A percentile compares a stretch with the other conserved stretches of the same genome.
Conservation (phyloP, 2,329 filamentous ascomycete genomes). For the Aspergillus awamori region DNA sequence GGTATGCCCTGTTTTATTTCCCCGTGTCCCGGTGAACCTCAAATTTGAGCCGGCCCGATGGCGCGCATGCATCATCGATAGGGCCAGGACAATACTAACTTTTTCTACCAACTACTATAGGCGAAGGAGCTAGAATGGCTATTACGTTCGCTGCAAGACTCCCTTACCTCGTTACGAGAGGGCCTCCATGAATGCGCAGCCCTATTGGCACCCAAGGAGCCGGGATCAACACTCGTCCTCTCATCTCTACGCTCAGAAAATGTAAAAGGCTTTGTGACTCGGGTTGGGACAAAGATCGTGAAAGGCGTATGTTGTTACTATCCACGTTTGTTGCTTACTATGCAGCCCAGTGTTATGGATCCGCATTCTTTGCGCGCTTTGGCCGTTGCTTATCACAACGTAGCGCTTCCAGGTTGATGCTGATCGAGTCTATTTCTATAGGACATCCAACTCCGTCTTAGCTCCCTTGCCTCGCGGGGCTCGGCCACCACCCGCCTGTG, state of each 20-base stretch:
- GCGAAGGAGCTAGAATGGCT: conserved; percentile 66
- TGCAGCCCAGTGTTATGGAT: neutral
- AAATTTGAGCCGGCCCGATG: neutral
- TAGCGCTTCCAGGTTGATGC: neutral
- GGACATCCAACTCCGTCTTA: conserved; percentile 76
- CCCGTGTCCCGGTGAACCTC: neutral
- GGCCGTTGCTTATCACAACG: conserved; percentile 1
- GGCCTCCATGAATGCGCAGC: conserved; percentile 88
- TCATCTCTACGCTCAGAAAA: conserved; percentile 84
- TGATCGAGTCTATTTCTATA: conserved; percentile 35
- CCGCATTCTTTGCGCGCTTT: neutral
- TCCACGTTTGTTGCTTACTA: neutral
- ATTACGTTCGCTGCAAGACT: conserved; percentile 62
- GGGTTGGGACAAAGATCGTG: conserved; percentile 85
- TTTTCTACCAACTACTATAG: conserved; percentile 34
- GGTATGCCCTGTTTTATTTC: conserved; percentile 39
- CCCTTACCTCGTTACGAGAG: conserved; percentile 62
- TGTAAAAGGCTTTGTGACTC: conserved; percentile 89
- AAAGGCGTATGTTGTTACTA: conserved; percentile 69
- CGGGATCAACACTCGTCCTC: conserved; percentile 84
- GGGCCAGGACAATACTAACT: neutral
- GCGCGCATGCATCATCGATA: neutral
- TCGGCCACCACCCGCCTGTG: conserved; percentile 55
- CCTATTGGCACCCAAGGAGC: conserved; percentile 80
- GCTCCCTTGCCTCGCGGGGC: conserved; percentile 54